Conservation (phyloP, 2,329 filamentous ascomycete species). For the Xylaria sp. region DNA sequence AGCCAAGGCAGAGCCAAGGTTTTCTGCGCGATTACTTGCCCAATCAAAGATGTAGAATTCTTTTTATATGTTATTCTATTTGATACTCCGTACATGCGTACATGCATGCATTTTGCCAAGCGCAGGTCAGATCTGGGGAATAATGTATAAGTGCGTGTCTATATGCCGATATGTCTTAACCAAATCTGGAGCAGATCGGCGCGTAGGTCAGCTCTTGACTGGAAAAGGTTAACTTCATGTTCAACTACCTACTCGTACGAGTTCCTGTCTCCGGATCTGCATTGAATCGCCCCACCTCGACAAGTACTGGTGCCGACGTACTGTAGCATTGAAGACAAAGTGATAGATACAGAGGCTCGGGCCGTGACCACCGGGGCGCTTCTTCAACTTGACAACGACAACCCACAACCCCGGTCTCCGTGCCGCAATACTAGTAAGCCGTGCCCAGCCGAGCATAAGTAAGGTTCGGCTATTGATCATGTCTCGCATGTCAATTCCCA, state of each 20-base stretch:
- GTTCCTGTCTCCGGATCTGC: too few relatives aligned
- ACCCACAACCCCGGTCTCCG: not conserved
- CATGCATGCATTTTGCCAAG: not conserved
- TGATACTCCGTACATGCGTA: too few relatives aligned
- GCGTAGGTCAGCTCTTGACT: too few relatives aligned
- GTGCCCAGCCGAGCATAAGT: not conserved
- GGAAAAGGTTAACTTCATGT: too few relatives aligned
- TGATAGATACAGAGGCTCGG: not conserved
- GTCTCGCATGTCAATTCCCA: not conserved
- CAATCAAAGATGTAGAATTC: not conserved
- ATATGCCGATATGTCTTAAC: too few relatives aligned
- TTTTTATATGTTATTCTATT: not conserved
- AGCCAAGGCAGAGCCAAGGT: not conserved
- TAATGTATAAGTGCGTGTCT: too few relatives aligned
- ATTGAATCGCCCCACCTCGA: not conserved
- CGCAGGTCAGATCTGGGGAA: not conserved
- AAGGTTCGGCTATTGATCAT: not conserved
- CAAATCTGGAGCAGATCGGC: too few relatives aligned
- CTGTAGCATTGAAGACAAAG: too few relatives aligned
- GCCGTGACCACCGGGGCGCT: not conserved
- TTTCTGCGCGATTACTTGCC: not conserved
- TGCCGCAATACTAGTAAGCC: not conserved
- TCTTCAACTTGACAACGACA: not conserved
- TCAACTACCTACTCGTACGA: too few relatives aligned
- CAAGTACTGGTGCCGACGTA: not conserved